Evolutionary conservation across 805 yeast genomes (phyloP), one percentile per base, ranked within the genome.

Genomic region (Torulaspora microellipsoides): DNA sequence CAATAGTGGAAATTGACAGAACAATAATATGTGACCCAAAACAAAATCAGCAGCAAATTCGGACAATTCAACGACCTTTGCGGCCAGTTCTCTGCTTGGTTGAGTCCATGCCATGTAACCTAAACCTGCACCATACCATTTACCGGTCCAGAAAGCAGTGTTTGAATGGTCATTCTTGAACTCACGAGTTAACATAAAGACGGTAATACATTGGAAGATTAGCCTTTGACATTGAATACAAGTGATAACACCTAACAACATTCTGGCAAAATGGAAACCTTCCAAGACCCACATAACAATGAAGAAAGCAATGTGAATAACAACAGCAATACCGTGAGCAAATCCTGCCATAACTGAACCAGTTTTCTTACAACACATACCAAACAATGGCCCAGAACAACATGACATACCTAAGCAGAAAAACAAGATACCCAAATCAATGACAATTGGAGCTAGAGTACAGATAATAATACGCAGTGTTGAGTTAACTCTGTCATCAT

Each of bases 61-160:
- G 42, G 96, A 87, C 75, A 86, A 69, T 72, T 93, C 99, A 57
- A 91, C 86, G 51, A 83, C 77, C 78, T 93, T 93, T 55, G 97
- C 97, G 60, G 80, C 76, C 62, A 87, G 87, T 73, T 93, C 99
- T 76, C 99, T 87, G 41, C 85, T 64, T 50, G 99, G 99, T 73
- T 91, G 98, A 28, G 98, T 83, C 76, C 85, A 78, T 15, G 97
- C 96, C 77, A 83, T 80, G 80, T 83, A 81, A 47, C 98, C 99
- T 68, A 91, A 71, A 62, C 95, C 93, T 48, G 86, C 75, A 47
- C 95, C 93, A 67, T 90, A 89, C 99, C 99, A 93, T 70, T 89
- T 90, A 77, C 99, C 99, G 46, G 96, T 86, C 99, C 99, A 93
- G 95, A 95, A 93, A 25, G 99, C 98, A 57, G 95, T 85, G 73